Conservation (phyloP, 1,284 basidiomycete species). For the Cryptococcus sp. region DNA sequence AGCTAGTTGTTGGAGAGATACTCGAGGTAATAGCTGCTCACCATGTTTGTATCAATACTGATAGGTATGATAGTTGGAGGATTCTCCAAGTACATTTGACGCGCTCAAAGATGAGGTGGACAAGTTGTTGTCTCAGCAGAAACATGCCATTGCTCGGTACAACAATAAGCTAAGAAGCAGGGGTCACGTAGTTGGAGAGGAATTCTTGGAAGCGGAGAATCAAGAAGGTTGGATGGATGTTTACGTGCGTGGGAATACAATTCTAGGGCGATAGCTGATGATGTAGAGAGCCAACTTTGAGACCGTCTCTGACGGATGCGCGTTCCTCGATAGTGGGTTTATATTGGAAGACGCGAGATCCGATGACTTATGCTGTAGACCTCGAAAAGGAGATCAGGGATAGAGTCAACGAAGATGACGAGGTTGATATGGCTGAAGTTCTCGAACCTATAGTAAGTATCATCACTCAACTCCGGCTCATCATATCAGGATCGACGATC, state of each 20-base stretch:
- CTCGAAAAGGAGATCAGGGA: constrained; percentile 31
- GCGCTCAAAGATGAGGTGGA: constrained; percentile 23
- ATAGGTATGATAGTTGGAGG: constrained; percentile 20
- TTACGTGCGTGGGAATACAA: constrained; percentile 13
- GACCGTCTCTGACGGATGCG: constrained; percentile 26
- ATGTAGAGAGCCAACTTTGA: constrained; percentile 19
- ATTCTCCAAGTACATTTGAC: constrained; percentile 20
- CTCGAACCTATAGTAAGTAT: constrained; percentile 27
- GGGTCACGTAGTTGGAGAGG: constrained; percentile 16
- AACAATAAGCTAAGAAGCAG: constrained; percentile 20
- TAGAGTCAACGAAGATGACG: constrained; percentile 29
- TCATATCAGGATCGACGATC: constrained; percentile 29
- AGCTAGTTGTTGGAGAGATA: constrained; percentile 30
- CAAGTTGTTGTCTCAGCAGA: constrained; percentile 23
- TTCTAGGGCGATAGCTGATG: neutral
- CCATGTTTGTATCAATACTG: neutral
- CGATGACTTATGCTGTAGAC: constrained; percentile 6
- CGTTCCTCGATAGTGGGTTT: constrained; percentile 28
- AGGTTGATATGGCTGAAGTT: constrained; percentile 26
- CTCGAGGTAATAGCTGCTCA: constrained; percentile 24
- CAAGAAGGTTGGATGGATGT: constrained; percentile 25
- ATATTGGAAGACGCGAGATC: no score
- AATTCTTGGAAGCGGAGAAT: constrained; percentile 14
- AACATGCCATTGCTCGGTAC: constrained; percentile 4
- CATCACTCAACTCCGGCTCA: neutral